Conservation (phyloP, 208 protist genomes). For the Leishmania tarentolae region DNA sequence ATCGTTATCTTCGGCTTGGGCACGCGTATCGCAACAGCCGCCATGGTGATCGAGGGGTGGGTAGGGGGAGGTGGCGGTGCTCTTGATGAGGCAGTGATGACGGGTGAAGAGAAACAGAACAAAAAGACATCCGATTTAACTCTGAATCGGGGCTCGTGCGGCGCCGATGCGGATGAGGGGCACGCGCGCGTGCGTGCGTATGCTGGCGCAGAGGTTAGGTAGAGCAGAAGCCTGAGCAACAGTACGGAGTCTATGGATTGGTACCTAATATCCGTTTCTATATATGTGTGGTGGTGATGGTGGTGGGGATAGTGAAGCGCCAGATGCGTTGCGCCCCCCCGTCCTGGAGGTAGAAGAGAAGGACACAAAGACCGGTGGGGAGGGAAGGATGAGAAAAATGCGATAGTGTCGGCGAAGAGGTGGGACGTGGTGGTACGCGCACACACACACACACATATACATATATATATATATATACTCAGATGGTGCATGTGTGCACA, state of each 20-base stretch:
- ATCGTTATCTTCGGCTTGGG: constrained; percentile 63
- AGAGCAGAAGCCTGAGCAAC: not conserved
- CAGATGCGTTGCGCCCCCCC: not conserved
- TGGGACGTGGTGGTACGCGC: not conserved
- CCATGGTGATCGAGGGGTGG: constrained; percentile 12
- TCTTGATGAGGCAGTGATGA: not conserved
- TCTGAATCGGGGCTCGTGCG: not conserved
- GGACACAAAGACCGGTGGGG: not conserved
- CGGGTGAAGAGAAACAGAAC: not conserved
- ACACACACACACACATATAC: constrained; percentile 1
- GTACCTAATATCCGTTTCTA: not conserved
- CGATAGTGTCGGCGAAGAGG: not conserved
- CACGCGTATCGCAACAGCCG: constrained; percentile 17
- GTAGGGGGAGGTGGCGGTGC: not conserved
- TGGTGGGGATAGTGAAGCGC: not conserved
- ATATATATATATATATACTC: not conserved
- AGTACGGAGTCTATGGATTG: not conserved
- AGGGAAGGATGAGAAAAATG: not conserved
- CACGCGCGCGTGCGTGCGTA: too few relatives aligned
- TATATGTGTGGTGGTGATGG: not conserved
- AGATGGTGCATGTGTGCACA: not conserved
- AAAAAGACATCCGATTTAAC: not conserved
- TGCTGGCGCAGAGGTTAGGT: too few relatives aligned
- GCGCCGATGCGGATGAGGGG: not conserved
- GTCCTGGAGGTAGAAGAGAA: not conserved